These are phyloP conservation scores for Hylodesmum podocarpum DNA, from an alignment of 306 rosid genomes.

Conservation along the genomic window DNA sequence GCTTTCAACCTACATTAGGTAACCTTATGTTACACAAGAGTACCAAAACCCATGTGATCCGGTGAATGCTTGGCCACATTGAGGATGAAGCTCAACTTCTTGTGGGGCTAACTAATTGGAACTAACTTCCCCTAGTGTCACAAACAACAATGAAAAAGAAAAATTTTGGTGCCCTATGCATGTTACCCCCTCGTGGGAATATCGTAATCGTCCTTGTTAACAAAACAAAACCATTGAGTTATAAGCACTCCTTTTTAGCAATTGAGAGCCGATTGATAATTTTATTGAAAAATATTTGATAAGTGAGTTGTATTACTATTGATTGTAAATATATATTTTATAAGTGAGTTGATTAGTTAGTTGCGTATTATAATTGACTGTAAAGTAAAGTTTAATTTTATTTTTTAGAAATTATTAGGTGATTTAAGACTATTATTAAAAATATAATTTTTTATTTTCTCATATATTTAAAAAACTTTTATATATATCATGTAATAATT, in stretches of 20 bases:
- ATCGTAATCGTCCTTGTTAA: constrained; percentile 62
- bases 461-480: no score
- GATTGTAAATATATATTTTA: no score
- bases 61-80: constrained; percentile 62
- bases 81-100: constrained; percentile 26
- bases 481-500: no score
- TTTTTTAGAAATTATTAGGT: no score
- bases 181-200: constrained; percentile 84
- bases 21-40: constrained; percentile 46
- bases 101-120: constrained; percentile 44
- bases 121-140: constrained; percentile 10
- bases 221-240: constrained; percentile 44
- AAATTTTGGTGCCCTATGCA: constrained; percentile 51
- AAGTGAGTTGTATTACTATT: no score
- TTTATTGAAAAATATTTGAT: no score
- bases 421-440: no score
- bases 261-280: constrained; percentile 34
- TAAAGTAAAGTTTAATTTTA: no score
- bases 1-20: constrained; percentile 46
- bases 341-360: no score
- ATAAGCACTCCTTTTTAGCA: constrained; percentile 32
- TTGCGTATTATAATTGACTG: no score
- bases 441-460: no score
- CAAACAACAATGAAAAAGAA: constrained; percentile 38
- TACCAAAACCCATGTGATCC: constrained; percentile 84